Evolutionary conservation across 1,284 basidiomycete genomes (phyloP).

Genomic region (Trichosporon sp.): DNA sequence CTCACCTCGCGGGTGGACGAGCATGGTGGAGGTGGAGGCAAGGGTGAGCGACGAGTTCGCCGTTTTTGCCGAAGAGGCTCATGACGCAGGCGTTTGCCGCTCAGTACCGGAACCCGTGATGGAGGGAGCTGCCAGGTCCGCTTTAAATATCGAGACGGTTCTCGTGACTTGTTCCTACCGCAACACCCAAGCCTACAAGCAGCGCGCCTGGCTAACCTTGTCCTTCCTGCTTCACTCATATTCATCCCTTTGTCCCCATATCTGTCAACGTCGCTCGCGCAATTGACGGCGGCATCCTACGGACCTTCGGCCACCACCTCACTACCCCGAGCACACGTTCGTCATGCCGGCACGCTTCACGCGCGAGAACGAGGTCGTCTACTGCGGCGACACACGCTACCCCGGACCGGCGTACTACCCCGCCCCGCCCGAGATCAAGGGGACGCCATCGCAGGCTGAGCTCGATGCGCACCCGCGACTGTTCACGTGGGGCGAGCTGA

Average conservation of each 20-base stretch:
- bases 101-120: not conserved
- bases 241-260: no score
- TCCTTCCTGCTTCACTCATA: not conserved
- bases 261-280: no score
- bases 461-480: conserved; percentile 51
- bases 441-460: conserved; percentile 50
- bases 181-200: not conserved
- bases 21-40: not conserved
- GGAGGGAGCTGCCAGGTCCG: not conserved
- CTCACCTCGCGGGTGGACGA: not conserved
- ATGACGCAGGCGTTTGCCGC: conserved; percentile 10
- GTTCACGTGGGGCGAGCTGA: conserved; percentile 55
- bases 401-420: conserved; percentile 44
- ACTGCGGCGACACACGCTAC: conserved; percentile 42
- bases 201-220: not conserved
- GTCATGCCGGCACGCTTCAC: not conserved
- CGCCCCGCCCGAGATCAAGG: conserved; percentile 40
- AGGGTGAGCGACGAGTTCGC: not conserved
- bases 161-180: not conserved
- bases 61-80: not conserved
- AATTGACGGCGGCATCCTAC: not conserved
- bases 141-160: not conserved
- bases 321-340: not conserved
- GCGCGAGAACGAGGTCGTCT: conserved; percentile 20
- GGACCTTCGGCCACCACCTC: not conserved